Evolutionary conservation across 139 green algal genomes (phyloP), one percentile per base, ranked within the genome.

Genomic region (Gonium pectorale): DNA sequence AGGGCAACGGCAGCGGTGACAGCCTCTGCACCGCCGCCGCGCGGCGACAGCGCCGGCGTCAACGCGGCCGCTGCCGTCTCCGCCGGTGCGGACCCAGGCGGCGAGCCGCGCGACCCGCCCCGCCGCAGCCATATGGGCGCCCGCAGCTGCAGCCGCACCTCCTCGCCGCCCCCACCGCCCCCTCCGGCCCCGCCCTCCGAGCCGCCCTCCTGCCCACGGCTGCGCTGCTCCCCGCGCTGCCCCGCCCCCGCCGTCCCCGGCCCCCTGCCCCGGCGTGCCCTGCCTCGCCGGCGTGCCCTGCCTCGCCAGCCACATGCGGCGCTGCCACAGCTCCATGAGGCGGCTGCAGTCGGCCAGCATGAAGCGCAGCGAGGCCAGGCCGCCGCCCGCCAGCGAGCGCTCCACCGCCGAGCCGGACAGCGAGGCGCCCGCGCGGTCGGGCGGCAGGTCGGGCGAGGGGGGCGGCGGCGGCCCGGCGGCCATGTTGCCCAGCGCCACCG

Each of bases 401-500:
- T 71, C 75, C 40, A 82, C 75, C 19, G 75, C 75, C 59, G 7
- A 59, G 2, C 22, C 59, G n/a, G 59, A 29, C 11, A n/a, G 38
- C 22, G 38, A 29, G 40, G 40, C 41, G 56, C 40, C 75, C 27
- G 59, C 75, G 43, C 15, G 33, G 75, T 82, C 75, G 29, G 41
- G 43, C 31, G 59, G 41, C 26, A 82, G 40, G 29, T 71, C 59
- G 6, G 41, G 27, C 4, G 59, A 7, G 2, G 60, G 40, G 15
- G 75, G 59, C 40, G 40, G 29, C 29, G 59, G 75, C 22, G 75
- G 75, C 33, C 75, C 75, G 40, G 37, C 44, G 29, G 75, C 75
- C 17, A 82, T 71, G 43, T 82, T 82, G 41, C 75, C 75, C 21
- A 82, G 59, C 3, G 59, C 75, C 59, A 82, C 75, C 4, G 75